phyloP scores from a whole-genome alignment of 225 moss, liverwort and hornwort genomes.

The Rhytidiadelphus loreus region DNA sequence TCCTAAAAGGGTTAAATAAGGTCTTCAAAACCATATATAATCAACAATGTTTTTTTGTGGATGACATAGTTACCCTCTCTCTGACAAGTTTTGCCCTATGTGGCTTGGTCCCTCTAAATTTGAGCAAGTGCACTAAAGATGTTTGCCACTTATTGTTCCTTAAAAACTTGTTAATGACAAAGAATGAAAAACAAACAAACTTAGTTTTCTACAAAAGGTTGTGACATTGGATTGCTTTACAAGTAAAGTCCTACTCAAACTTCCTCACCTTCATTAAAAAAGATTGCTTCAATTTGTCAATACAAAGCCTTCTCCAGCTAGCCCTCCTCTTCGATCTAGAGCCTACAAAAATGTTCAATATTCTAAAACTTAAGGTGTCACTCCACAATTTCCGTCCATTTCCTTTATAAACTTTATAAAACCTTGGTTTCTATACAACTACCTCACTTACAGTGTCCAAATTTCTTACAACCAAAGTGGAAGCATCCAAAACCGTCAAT shows the following conservation, averaged over 20 bases:
- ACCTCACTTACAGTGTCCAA: neutral
- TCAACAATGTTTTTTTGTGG: too few species aligned
- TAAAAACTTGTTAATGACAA: too few species aligned
- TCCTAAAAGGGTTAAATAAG: too few species aligned
- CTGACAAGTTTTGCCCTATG: too few species aligned
- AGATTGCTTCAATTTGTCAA: neutral
- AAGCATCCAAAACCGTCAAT: too few species aligned
- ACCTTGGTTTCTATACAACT: neutral
- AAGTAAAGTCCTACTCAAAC: neutral
- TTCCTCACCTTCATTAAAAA: neutral
- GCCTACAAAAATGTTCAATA: neutral
- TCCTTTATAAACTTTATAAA: neutral
- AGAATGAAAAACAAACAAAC: too few species aligned
- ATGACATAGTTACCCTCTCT: too few species aligned
- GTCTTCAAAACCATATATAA: too few species aligned
- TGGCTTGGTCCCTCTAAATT: too few species aligned
- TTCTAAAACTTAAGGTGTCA: neutral
- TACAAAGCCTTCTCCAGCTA: neutral
- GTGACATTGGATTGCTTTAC: neutral
- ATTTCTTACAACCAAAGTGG: neutral
- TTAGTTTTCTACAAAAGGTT: neutral
- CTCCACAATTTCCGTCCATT: neutral
- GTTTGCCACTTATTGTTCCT: too few species aligned
- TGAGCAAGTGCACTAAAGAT: too few species aligned
- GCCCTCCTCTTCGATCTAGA: too few species aligned